These are phyloP conservation scores for Colletotrichum melonis DNA, from an alignment of 2,329 filamentous ascomycete species.

Conservation along the genomic window DNA sequence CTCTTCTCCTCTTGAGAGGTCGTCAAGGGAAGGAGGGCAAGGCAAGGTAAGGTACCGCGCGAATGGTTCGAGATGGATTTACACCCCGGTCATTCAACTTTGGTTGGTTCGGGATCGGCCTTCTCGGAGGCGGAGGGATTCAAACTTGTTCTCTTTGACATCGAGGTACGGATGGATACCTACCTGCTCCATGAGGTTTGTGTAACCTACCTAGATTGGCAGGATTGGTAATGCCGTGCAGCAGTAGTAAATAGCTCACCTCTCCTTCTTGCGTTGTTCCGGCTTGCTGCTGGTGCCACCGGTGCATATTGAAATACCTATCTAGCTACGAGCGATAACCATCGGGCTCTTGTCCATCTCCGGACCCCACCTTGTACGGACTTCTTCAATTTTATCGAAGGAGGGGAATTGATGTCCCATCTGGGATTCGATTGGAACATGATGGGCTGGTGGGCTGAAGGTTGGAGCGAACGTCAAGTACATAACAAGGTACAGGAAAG, in stretches of 20 bases:
- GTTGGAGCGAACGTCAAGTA: no score
- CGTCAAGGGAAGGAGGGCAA: no score
- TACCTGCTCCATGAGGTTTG: not conserved
- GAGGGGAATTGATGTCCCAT: not conserved
- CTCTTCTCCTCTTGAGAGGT: not conserved
- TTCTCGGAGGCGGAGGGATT: not conserved
- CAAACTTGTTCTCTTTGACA: not conserved
- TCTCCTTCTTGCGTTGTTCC: no score
- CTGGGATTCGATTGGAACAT: not conserved
- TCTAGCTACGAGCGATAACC: not conserved
- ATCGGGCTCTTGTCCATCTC: not conserved
- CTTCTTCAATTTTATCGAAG: not conserved
- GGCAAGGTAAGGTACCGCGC: constrained; percentile 7
- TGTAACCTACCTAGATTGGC: not conserved
- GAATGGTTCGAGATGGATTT: constrained; percentile 2
- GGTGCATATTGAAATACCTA: not conserved
- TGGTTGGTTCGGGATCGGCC: not conserved
- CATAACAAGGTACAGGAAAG: no score
- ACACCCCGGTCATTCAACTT: not conserved
- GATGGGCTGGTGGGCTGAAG: no score
- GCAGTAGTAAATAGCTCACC: no score
- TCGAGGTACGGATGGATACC: no score
- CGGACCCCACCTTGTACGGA: not conserved
- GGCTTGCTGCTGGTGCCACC: no score
- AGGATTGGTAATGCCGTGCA: not conserved